Conservation (phyloP, 352 stramenopile species). For the Globisporangium viniferum region DNA sequence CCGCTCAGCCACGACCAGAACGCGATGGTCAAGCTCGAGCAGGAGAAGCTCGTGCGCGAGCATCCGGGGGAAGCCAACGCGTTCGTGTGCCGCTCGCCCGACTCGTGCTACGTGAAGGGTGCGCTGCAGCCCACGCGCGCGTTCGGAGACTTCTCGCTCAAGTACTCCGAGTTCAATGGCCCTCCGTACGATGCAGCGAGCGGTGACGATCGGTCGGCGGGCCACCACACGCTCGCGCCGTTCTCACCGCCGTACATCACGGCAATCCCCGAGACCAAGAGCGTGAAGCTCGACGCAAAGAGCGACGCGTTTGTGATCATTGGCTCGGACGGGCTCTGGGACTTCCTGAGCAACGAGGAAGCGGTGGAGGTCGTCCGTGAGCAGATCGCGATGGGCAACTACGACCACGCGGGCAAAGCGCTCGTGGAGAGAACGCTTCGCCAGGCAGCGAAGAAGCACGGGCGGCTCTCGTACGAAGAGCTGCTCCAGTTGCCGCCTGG, state of each 20-base stretch:
- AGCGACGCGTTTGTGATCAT: slow-evolving; percentile 96
- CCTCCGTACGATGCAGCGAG: slow-evolving; percentile 35
- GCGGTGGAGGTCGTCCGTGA: slow-evolving; percentile 86
- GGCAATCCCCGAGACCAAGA: slow-evolving; percentile 51
- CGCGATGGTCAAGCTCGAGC: slow-evolving; percentile 78
- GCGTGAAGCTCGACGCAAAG: background rate
- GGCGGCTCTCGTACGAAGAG: background rate
- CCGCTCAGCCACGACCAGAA: slow-evolving; percentile 91
- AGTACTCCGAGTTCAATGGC: slow-evolving; percentile 92
- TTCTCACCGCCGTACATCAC: slow-evolving; percentile 93
- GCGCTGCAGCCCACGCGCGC: slow-evolving; percentile 87
- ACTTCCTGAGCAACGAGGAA: slow-evolving; percentile 94
- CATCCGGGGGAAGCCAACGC: slow-evolving; percentile 87
- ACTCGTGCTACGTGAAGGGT: slow-evolving; percentile 92
- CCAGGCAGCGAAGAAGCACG: background rate
- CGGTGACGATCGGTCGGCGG: slow-evolving; percentile 73
- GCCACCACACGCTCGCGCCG: slow-evolving; percentile 79
- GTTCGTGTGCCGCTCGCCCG: slow-evolving; percentile 84
- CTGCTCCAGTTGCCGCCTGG: background rate
- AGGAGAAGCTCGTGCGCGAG: slow-evolving; percentile 75
- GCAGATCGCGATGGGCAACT: slow-evolving; percentile 51
- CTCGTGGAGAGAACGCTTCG: background rate
- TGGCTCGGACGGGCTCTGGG: slow-evolving; percentile 95
- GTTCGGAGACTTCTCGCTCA: slow-evolving; percentile 91
- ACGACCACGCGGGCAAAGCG: slow-evolving; percentile 13